phyloP scores from a whole-genome alignment of 179 eudicot genomes.

The Corrigiola litoralis region DNA sequence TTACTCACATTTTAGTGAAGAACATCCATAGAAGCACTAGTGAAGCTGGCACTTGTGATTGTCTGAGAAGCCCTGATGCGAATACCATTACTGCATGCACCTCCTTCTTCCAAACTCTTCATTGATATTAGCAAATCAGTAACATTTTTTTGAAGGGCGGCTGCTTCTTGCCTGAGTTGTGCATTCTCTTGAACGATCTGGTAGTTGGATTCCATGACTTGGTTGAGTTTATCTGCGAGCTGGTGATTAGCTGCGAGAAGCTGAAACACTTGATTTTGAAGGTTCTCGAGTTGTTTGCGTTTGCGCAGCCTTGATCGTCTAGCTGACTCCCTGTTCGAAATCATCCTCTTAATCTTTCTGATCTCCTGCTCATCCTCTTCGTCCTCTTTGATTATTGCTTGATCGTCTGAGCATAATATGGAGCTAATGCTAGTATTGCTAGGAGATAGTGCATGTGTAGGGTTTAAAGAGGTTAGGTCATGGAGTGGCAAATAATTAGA shows the following conservation, averaged over 20 bases:
- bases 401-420: background rate
- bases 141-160: slow-evolving; percentile 12
- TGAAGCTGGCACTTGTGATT: slow-evolving; percentile 2
- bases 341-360: slow-evolving; percentile 30
- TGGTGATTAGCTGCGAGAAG: slow-evolving; percentile 28
- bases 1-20: slow-evolving; percentile 1
- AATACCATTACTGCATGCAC: background rate
- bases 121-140: slow-evolving; percentile 21
- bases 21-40: slow-evolving; percentile 22
- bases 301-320: slow-evolving; percentile 30
- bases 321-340: slow-evolving; percentile 29
- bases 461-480: slow-evolving; percentile 26
- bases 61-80: slow-evolving; percentile 12
- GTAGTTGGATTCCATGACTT: slow-evolving; percentile 28
- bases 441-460: slow-evolving; percentile 19
- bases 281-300: slow-evolving; percentile 27
- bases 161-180: slow-evolving; percentile 22
- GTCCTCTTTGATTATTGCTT: slow-evolving; percentile 1
- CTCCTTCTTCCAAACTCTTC: slow-evolving; percentile 17
- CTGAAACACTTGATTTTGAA: slow-evolving; percentile 25
- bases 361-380: slow-evolving; percentile 21
- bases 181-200: slow-evolving; percentile 28
- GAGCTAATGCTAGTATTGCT: background rate
- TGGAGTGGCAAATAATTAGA: slow-evolving; percentile 14
- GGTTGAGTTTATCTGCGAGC: slow-evolving; percentile 27